Evolutionary conservation across 1,139 yeast genomes (phyloP).

Genomic region (Scheffersomyces cryptocercus): DNA sequence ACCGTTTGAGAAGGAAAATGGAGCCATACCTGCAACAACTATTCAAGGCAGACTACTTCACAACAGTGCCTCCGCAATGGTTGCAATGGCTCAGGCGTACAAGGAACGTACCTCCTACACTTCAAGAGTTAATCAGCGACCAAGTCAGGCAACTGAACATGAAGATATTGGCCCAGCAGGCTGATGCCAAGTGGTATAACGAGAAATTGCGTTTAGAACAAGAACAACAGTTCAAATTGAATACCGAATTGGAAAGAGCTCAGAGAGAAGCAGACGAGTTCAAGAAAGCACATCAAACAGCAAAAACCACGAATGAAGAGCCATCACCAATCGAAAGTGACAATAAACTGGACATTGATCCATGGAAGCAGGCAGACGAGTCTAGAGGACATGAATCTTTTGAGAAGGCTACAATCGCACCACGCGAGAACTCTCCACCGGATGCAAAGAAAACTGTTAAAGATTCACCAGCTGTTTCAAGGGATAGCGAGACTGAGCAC

Average conservation of each 20-base stretch:
- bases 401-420: constrained; percentile 33
- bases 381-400: constrained; percentile 34
- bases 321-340: not conserved
- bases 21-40: constrained; percentile 44
- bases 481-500: not conserved
- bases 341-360: constrained; percentile 15
- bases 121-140: constrained; percentile 63
- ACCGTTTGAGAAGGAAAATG: constrained; percentile 49
- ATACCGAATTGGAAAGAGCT: constrained; percentile 35
- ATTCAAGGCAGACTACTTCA: constrained; percentile 52
- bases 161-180: constrained; percentile 56
- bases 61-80: constrained; percentile 71
- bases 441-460: not conserved
- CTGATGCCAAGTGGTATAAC: constrained; percentile 58
- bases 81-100: constrained; percentile 76
- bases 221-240: constrained; percentile 32
- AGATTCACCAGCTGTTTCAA: not conserved
- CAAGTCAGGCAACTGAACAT: constrained; percentile 56
- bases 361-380: constrained; percentile 42
- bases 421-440: constrained; percentile 17
- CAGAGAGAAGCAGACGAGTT: constrained; percentile 19
- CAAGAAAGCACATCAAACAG: not conserved
- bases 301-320: not conserved
- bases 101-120: constrained; percentile 57
- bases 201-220: constrained; percentile 40